Conservation (phyloP, 2,329 filamentous ascomycete species). For the Fusarium redolens region DNA sequence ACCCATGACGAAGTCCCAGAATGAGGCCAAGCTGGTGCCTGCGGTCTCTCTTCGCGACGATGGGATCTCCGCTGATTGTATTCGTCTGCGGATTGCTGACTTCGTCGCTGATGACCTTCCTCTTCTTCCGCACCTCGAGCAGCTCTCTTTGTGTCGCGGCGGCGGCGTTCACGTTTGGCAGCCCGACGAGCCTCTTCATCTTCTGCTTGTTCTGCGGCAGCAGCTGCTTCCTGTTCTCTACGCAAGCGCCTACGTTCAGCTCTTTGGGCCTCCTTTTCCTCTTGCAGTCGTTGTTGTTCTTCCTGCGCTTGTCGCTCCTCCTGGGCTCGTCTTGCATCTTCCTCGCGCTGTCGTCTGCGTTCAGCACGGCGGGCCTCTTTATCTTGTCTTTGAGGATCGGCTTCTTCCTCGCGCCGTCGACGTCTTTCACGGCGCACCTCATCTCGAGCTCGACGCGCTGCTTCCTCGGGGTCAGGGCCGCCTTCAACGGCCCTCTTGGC, state of each 20-base stretch:
- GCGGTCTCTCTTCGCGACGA: constrained; percentile 48
- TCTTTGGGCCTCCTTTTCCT: constrained; percentile 66
- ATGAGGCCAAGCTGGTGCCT: constrained; percentile 65
- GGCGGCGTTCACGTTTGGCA: constrained; percentile 63
- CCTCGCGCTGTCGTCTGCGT: constrained; percentile 53
- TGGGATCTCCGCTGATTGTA: constrained; percentile 58
- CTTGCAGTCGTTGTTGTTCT: constrained; percentile 60
- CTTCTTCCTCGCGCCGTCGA: constrained; percentile 61
- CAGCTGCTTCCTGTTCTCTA: constrained; percentile 60
- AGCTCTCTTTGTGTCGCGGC: constrained; percentile 63
- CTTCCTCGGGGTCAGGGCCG: constrained; percentile 67
- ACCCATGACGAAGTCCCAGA: constrained; percentile 75
- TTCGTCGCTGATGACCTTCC: constrained; percentile 47
- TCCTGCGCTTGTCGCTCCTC: constrained; percentile 64
- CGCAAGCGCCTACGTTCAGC: constrained; percentile 62
- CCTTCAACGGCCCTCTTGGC: constrained; percentile 58
- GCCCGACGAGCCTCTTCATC: constrained; percentile 59
- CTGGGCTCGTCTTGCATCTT: constrained; percentile 39
- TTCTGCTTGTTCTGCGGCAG: constrained; percentile 54
- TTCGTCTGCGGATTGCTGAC: constrained; percentile 55
- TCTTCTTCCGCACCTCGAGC: constrained; percentile 55
- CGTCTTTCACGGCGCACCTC: constrained; percentile 67
- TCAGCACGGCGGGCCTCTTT: constrained; percentile 69
- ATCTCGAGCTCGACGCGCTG: constrained; percentile 66
- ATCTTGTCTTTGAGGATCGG: constrained; percentile 55